Evolutionary conservation across 345 rosid species (phyloP), one percentile per base, ranked within the genome.

Genomic region (Kernera saxatilis): DNA sequence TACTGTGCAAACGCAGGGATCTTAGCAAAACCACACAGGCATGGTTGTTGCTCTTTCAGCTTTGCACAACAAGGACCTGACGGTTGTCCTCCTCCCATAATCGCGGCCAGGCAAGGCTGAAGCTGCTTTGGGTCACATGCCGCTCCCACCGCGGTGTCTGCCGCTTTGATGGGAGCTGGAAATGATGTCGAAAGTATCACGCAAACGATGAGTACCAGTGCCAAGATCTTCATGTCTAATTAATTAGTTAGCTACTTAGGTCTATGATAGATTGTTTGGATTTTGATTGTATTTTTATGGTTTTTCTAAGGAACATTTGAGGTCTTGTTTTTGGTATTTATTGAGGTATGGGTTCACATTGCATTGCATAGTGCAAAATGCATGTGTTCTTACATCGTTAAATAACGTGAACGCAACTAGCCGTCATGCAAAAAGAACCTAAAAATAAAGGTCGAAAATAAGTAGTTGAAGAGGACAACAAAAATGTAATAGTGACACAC

Each of bases 1-100:
- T 44, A 87, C 26, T 70, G 82, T 36, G 35, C 75, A 33, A 84
- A 59, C n/a, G 44, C 63, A 0, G 97, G 96, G 50, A 77, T 35
- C 75, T 65, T 81, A 17, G 84, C 33, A 72, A 85, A 88, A 18
- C 81, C 82, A 37, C 96, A 91, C 1, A 91, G 70, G 72, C 97
- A 91, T 4, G 95, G 64, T 49, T 55, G 69, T 84, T 88, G 93
- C 70, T 83, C 83, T 72, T 64, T 82, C 74, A 86, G 23, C 73
- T 79, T 87, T 72, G 30, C 56, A 80, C 96, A 91, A 78, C 97
- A 87, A 17, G 15, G 2, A 11, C 1, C 12, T 0, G 92, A 76
- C 0, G 97, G 95, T 21, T 53, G 69, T 1, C 76, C 49, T 6
- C 77, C 41, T 14, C 78, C 70, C 1, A 61, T 77, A 55, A 85